Evolutionary conservation across 179 eudicot genomes (phyloP).

Genomic region (Spergularia azorica): DNA sequence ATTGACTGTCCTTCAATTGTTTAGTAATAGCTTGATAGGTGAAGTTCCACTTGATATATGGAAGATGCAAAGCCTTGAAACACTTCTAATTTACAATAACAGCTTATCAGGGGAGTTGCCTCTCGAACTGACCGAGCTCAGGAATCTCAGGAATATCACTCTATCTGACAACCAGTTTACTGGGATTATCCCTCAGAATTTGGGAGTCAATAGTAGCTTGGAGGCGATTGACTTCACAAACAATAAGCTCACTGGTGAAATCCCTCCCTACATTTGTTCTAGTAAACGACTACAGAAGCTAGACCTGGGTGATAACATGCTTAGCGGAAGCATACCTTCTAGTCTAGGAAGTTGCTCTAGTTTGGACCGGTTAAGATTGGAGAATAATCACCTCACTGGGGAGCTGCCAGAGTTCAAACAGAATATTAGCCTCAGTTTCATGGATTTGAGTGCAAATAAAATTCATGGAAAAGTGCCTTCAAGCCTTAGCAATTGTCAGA

Average conservation of each 20-base stretch:
- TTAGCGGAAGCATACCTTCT: constrained; percentile 62
- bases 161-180: constrained; percentile 54
- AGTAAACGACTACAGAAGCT: constrained; percentile 43
- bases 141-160: constrained; percentile 50
- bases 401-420: constrained; percentile 52
- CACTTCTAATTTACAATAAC: constrained; percentile 48
- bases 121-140: constrained; percentile 48
- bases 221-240: constrained; percentile 57
- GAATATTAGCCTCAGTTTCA: constrained; percentile 34
- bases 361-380: constrained; percentile 51
- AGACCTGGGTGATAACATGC: constrained; percentile 51
- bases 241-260: constrained; percentile 58
- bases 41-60: constrained; percentile 60
- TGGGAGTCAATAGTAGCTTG: constrained; percentile 62
- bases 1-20: constrained; percentile 42
- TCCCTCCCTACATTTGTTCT: constrained; percentile 65
- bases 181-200: constrained; percentile 59
- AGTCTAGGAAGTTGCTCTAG: constrained; percentile 59
- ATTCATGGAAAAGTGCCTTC: constrained; percentile 53
- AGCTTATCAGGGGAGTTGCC: constrained; percentile 65
- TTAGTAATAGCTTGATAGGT: constrained; percentile 54
- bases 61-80: constrained; percentile 64
- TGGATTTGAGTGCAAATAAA: constrained; percentile 61
- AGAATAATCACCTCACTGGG: constrained; percentile 62
- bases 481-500: constrained; percentile 46